Evolutionary conservation across 2,329 filamentous ascomycete genomes (phyloP).

Genomic region (Trichophyton schoenleinii): DNA sequence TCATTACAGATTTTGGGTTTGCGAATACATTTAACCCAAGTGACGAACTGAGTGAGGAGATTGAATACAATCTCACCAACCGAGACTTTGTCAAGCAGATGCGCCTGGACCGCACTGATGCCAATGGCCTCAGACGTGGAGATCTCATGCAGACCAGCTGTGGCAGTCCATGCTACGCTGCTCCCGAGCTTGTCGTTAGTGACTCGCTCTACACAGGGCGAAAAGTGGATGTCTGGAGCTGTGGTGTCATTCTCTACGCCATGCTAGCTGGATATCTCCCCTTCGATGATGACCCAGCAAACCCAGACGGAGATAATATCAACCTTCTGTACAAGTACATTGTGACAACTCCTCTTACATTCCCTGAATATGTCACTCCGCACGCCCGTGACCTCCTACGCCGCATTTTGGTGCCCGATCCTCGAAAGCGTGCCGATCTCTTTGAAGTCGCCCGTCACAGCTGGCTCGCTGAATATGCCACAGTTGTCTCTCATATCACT

Average conservation of each 20-base stretch:
- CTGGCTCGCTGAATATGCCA: constrained; percentile 95
- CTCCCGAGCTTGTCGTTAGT: constrained; percentile 91
- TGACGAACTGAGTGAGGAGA: constrained; percentile 80
- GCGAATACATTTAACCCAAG: constrained; percentile 89
- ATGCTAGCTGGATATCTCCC: constrained; percentile 97
- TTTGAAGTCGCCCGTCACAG: constrained; percentile 97
- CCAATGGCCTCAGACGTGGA: constrained; percentile 66
- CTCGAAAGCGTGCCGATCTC: constrained; percentile 82
- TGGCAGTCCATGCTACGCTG: constrained; percentile 94
- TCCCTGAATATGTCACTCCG: constrained; percentile 96
- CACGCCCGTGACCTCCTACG: constrained; percentile 87
- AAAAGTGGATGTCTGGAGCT: constrained; percentile 99
- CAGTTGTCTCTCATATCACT: constrained; percentile 92
- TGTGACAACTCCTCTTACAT: constrained; percentile 88
- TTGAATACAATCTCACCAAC: constrained; percentile 75
- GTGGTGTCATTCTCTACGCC: constrained; percentile 94
- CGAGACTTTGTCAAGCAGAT: constrained; percentile 77
- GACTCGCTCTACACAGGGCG: constrained; percentile 94
- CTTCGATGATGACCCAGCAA: constrained; percentile 95
- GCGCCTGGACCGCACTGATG: constrained; percentile 67
- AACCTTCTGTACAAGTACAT: constrained; percentile 99
- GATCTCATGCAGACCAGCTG: constrained; percentile 99
- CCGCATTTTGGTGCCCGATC: constrained; percentile 88
- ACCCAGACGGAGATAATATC: constrained; percentile 97
- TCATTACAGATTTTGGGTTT: constrained; percentile 98